These are phyloP conservation scores for Cyamopsis tetragonoloba DNA, from an alignment of 306 rosid genomes.

Conservation along the genomic window DNA sequence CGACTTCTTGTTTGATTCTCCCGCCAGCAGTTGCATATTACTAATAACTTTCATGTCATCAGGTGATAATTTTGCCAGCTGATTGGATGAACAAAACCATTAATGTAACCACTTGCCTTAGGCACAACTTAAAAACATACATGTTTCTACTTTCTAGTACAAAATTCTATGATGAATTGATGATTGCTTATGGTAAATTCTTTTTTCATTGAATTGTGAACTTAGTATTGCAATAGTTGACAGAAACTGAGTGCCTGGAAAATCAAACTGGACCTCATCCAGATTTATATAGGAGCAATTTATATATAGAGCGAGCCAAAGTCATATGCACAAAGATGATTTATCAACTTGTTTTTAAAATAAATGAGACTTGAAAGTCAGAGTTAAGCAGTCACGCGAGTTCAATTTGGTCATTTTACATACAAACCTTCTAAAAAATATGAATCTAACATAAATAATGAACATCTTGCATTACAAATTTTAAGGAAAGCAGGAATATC, in stretches of 20 bases:
- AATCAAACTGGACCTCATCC: constrained; percentile 13
- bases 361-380: background rate
- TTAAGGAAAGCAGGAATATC: background rate
- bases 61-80: constrained; percentile 78
- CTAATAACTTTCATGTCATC: constrained; percentile 83
- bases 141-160: background rate
- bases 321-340: background rate
- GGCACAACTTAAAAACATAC: constrained; percentile 9
- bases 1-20: constrained; percentile 46
- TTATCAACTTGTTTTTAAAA: background rate
- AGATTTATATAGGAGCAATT: background rate
- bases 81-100: constrained; percentile 25
- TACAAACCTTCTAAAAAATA: background rate
- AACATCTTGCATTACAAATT: background rate
- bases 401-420: constrained; percentile 3
- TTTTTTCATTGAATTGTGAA: background rate
- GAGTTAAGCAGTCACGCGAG: background rate
- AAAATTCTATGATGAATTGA: background rate
- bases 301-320: background rate
- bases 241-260: background rate
- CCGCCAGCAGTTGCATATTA: constrained; percentile 72
- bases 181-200: background rate
- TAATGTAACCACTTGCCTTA: background rate
- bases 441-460: constrained; percentile 12
- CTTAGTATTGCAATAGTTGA: background rate